Base-by-base conservation (phyloP, 2,329 filamentous ascomycete genomes). In the Teratosphaeria gauchensis region DNA sequence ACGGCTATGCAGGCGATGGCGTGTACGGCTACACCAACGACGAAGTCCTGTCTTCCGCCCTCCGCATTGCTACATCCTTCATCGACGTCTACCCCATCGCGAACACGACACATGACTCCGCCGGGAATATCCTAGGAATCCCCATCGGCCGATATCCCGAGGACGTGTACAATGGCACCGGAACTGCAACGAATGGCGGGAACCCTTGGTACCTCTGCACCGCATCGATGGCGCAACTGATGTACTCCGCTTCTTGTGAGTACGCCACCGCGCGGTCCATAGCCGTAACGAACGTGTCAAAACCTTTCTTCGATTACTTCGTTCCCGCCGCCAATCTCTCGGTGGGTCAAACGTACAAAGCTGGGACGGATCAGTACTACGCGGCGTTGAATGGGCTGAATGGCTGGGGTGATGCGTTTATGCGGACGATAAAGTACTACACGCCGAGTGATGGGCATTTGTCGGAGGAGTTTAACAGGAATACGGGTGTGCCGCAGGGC, bases 151-250 rank as follows among this genome's bases (percentile, higher is more conserved):
- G 70, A 4, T 72, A 72, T 53, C 69, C 70, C n/a, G 69, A 72
- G 58, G 71, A 72, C 54, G 64, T 71, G 14, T 72, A 72, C 60
- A 70, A 68, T 38, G 70, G 70, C 8, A 65, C 63, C 9, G 69
- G 66, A 3, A 72, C 69, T 4, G 57, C 62, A 24, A 19, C 35
- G 1, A 63, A 69, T 31, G 68, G 69, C 48, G 71, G 71, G 2
- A 72, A 73, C 57, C 70, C 71, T 1, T 73, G 71, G 71, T 73
- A 71, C 52, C 63, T 72, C 28, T 65, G 67, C 51, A 72, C 71
- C 24, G 65, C 68, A 5, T 64, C 69, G n/a, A 63, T 71, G 54
- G 65, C 68, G 9, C 67, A 73, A 54, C 63, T 66, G 53, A 52
- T 73, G 46, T 73, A 71, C 57, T 56, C 62, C 33, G 64, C 66